Evolutionary conservation across 2,329 filamentous ascomycete genomes (phyloP), one percentile per base, ranked within the genome.

Genomic region (Sarocladium strictum): DNA sequence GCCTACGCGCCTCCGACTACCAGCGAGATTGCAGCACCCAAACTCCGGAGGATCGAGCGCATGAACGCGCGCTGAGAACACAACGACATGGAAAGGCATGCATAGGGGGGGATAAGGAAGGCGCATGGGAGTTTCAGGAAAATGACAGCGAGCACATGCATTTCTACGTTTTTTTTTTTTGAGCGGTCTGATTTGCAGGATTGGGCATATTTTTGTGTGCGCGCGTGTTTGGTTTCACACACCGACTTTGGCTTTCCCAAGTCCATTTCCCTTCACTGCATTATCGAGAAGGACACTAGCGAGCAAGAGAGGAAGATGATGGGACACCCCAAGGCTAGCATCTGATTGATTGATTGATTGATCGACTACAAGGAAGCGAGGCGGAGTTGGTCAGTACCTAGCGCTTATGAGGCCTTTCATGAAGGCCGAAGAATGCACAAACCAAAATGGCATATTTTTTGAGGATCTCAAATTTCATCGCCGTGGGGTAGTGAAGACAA

Each of bases 121-220:
- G 47, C 47, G 47, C 47, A 51, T 32, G 47, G 47, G 47, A 51
- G 47, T 51, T 51, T 49, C 27, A 3, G 26, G 27, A 51, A 11
- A 3, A 51, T 35, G 47, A 10, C 21, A 49, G 43, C 43, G 43
- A 32, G 23, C 14, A 24, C 43, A 35, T 51, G 47, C 27, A 51
- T 33, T 11, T 35, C 23, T 35, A 27, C 29, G 35, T 35, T 33
- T 33, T 51, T 27, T 35, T 49, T 26, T 45, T 21, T 45, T 24
- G 6, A 15, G 23, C 43, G 12, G 14, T 49, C n/a, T 7, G 15
- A 17, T 17, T 14, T 35, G 3, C n/a, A n/a, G 35, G 19, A 21
- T 51, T 51, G 47, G 47, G 47, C 47, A 51, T n/a, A n/a, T n/a
- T n/a, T n/a, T n/a, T n/a, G n/a, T n/a, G n/a, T n/a, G n/a, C n/a